Conservation (phyloP, 495 filamentous ascomycete genomes). For the Physcia stellaris region DNA sequence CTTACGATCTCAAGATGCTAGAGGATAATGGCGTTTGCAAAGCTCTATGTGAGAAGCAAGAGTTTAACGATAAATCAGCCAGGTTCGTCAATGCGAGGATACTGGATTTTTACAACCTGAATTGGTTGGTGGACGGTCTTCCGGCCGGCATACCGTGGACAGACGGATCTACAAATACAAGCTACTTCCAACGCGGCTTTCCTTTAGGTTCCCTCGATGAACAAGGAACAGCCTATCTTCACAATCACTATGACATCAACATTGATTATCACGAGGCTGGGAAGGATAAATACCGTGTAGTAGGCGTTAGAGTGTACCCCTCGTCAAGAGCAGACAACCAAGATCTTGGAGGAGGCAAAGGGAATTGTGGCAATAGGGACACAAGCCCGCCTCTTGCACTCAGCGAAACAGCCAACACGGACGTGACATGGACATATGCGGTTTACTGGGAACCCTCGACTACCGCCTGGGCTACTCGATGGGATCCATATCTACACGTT, state of each 20-base stretch:
- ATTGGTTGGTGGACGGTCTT: conserved; percentile 90
- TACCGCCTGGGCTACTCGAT: conserved; percentile 88
- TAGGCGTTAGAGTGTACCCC: conserved; percentile 80
- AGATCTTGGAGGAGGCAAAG: conserved; percentile 36
- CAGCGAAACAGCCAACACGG: conserved; percentile 49
- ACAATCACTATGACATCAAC: conserved; percentile 92
- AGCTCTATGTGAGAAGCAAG: conserved; percentile 48
- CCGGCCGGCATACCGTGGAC: conserved; percentile 68
- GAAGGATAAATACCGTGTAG: conserved; percentile 63
- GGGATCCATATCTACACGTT: conserved; percentile 96
- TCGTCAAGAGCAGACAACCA: conserved; percentile 50
- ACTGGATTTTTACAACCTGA: conserved; percentile 68
- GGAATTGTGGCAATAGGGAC: conserved; percentile 42
- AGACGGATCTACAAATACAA: conserved; percentile 56
- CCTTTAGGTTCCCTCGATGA: conserved; percentile 54
- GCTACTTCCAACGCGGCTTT: conserved; percentile 83
- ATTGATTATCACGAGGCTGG: conserved; percentile 78
- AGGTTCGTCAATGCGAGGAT: conserved; percentile 75
- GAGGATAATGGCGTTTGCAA: conserved; percentile 74
- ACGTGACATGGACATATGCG: conserved; percentile 79
- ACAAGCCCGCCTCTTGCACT: conserved; percentile 31
- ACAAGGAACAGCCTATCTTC: conserved; percentile 43
- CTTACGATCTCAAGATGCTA: conserved; percentile 92
- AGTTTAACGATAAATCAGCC: conserved; percentile 53
- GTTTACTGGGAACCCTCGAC: conserved; percentile 68